Conservation (phyloP, 495 filamentous ascomycete species). For the Tuber borchii region DNA sequence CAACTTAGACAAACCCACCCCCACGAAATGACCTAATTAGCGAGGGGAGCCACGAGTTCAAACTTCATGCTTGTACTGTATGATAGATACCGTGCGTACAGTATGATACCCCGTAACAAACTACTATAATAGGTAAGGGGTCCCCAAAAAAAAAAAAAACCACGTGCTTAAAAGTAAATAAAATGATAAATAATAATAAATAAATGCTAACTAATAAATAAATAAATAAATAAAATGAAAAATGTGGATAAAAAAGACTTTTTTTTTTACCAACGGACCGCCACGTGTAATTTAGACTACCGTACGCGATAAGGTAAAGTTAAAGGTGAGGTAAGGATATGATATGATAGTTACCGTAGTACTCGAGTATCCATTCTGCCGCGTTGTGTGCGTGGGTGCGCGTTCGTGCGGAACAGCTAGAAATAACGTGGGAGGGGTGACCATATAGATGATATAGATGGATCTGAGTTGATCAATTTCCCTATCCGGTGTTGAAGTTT, state of each 20-base stretch:
- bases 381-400: background rate
- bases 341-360: background rate
- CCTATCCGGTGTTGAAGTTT: background rate
- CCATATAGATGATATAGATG: background rate
- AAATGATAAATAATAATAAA: background rate
- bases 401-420: background rate
- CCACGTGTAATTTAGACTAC: slow-evolving; percentile 6
- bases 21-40: background rate
- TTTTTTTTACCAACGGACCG: background rate
- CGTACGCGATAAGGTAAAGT: background rate
- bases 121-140: no score
- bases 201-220: background rate
- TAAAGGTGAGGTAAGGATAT: background rate
- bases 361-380: background rate
- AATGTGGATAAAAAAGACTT: background rate
- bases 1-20: background rate
- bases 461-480: background rate
- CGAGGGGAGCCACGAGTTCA: no score
- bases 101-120: background rate
- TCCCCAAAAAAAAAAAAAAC: background rate
- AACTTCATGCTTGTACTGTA: no score
- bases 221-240: background rate
- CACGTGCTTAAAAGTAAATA: background rate
- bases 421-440: background rate
- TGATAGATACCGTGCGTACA: no score